phyloP scores from a whole-genome alignment of 345 rosid genomes.

The Rubroshorea leprosula region DNA sequence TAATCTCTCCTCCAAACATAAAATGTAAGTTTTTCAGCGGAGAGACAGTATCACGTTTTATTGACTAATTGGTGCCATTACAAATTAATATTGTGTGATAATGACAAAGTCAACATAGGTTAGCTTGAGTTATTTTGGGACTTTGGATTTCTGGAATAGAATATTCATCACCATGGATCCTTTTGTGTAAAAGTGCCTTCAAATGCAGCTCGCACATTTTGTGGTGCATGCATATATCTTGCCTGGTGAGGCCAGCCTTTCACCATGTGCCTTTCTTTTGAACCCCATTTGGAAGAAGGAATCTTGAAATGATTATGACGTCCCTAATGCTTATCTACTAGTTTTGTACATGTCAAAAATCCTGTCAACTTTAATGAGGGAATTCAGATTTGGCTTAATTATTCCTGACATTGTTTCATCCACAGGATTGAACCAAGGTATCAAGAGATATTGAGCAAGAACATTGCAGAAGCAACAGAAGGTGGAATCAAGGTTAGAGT shows the following conservation, averaged over 20 bases:
- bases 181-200: no score
- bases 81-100: no score
- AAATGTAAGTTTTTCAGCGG: no score
- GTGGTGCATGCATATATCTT: not conserved
- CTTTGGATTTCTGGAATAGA: not conserved
- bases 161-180: slow-evolving; percentile 7
- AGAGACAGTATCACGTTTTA: no score
- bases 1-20: slow-evolving; percentile 72
- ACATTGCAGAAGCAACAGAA: slow-evolving; percentile 52
- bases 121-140: no score
- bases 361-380: no score
- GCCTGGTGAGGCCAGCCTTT: not conserved
- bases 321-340: slow-evolving; percentile 10
- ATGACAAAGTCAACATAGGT: no score
- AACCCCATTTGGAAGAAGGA: slow-evolving; percentile 1
- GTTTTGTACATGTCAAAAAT: no score
- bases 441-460: slow-evolving; percentile 61
- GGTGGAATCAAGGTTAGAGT: slow-evolving; percentile 67
- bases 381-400: slow-evolving; percentile 15
- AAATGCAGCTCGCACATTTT: no score
- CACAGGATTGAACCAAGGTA: slow-evolving; percentile 75
- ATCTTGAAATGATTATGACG: slow-evolving; percentile 12
- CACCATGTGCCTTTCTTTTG: not conserved
- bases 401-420: not conserved
- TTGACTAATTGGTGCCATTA: no score